These are phyloP conservation scores for Didymella pinodella DNA, from an alignment of 2,329 filamentous ascomycete species.

Conservation along the genomic window DNA sequence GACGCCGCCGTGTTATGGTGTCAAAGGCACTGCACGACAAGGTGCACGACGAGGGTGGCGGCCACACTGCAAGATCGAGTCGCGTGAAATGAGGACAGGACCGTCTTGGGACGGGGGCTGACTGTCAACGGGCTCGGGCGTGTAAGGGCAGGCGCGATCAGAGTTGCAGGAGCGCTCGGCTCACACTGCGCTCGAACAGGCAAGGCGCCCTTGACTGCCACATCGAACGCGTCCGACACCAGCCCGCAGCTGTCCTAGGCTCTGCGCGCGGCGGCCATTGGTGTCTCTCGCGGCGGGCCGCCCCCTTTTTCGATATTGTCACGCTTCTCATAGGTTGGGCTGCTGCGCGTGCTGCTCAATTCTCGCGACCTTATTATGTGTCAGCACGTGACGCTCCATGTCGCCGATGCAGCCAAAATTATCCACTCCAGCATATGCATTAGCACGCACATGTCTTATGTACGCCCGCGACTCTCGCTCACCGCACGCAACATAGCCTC, in stretches of 20 bases:
- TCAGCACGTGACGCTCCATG: constrained; percentile 34
- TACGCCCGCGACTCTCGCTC: constrained; percentile 31
- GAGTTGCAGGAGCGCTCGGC: constrained; percentile 33
- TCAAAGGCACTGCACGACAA: constrained; percentile 17
- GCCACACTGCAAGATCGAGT: constrained; percentile 25
- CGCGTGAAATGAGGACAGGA: constrained; percentile 41
- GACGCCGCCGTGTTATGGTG: constrained; percentile 22
- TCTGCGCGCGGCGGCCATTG: constrained; percentile 29
- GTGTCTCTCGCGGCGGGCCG: constrained; percentile 20
- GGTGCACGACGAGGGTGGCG: constrained; percentile 25
- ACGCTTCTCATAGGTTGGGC: constrained; percentile 21
- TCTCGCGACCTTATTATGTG: constrained; percentile 15
- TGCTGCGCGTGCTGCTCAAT: constrained; percentile 19
- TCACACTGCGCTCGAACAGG: constrained; percentile 20
- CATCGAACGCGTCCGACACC: constrained; percentile 18
- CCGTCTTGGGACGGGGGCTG: constrained; percentile 32
- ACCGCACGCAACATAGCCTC: constrained; percentile 26
- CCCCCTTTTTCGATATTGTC: constrained; percentile 42
- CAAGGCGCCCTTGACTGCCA: constrained; percentile 12
- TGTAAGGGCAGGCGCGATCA: constrained; percentile 34
- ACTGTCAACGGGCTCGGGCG: constrained; percentile 35
- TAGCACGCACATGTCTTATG: constrained; percentile 37
- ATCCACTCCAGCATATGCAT: constrained; percentile 29
- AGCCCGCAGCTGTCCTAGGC: constrained; percentile 10
- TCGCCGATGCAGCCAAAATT: constrained; percentile 25